These are phyloP conservation scores for Anethum foeniculum DNA, from an alignment of 140 eudicot genomes.

Conservation along the genomic window DNA sequence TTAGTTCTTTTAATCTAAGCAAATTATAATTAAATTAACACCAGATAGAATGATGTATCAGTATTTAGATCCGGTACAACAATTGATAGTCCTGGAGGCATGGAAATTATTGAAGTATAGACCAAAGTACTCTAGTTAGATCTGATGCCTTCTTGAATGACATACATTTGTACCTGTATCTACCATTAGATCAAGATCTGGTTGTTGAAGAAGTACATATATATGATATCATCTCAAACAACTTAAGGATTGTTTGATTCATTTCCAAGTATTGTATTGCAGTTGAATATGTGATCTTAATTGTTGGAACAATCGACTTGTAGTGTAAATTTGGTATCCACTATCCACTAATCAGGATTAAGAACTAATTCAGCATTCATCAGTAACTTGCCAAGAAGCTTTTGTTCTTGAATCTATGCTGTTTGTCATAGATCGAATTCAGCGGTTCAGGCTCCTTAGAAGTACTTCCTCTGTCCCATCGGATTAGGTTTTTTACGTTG, in stretches of 20 bases:
- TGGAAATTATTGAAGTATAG: background rate
- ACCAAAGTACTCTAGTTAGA: background rate
- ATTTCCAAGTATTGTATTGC: background rate
- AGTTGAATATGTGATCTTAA: background rate
- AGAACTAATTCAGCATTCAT: background rate
- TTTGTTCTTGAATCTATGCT: too few relatives aligned
- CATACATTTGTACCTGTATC: background rate
- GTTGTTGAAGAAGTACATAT: background rate
- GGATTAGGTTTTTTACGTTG: too few relatives aligned
- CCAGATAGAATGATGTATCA: constrained; percentile 2
- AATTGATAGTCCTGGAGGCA: background rate
- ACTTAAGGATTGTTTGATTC: background rate
- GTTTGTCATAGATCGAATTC: too few relatives aligned
- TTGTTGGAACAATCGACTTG: background rate
- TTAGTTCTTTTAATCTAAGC: background rate
- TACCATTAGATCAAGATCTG: background rate
- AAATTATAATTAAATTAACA: background rate
- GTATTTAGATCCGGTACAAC: background rate
- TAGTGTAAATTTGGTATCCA: background rate
- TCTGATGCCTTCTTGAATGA: background rate
- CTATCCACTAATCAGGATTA: background rate
- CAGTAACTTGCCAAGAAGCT: background rate
- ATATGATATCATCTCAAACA: background rate
- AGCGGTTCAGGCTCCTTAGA: background rate
- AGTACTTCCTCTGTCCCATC: too few relatives aligned